Conservation (phyloP, 2,329 filamentous ascomycete genomes). For the Hypomyces perniciosus region DNA sequence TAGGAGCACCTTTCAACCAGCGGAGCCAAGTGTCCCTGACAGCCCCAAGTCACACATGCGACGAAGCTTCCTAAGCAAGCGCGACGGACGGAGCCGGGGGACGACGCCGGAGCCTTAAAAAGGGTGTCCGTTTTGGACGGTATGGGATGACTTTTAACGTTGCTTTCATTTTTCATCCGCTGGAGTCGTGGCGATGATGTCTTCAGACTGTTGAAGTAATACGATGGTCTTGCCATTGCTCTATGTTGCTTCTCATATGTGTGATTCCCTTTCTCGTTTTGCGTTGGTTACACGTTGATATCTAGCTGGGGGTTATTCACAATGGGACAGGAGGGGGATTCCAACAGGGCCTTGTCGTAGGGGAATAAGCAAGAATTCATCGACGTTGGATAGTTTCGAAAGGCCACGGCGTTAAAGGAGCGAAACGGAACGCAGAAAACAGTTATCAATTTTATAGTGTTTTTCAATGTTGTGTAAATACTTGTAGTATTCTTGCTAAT, state of each 20-base stretch:
- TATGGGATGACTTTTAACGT: neutral
- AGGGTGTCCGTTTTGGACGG: neutral
- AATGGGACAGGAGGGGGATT: neutral
- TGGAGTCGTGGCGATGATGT: no score
- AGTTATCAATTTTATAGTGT: no score
- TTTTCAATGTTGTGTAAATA: no score
- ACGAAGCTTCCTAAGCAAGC: constrained; percentile 51
- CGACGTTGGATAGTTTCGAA: no score
- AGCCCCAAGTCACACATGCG: constrained; percentile 44
- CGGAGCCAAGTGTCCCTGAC: constrained; percentile 40
- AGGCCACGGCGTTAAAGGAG: no score
- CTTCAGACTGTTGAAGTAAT: neutral
- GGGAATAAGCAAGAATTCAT: no score
- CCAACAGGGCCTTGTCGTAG: no score
- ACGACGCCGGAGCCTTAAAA: constrained; percentile 30
- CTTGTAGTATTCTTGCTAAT: no score
- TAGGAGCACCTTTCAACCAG: constrained; percentile 62
- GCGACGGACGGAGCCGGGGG: constrained; percentile 42
- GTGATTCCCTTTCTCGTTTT: neutral
- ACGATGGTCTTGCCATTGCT: neutral
- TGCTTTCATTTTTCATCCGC: neutral
- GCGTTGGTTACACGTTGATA: neutral
- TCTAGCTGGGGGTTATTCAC: neutral
- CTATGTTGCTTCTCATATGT: neutral
- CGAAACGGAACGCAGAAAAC: no score